Evolutionary conservation across 2,329 filamentous ascomycete genomes (phyloP).

Genomic region (Cercospora canescens): DNA sequence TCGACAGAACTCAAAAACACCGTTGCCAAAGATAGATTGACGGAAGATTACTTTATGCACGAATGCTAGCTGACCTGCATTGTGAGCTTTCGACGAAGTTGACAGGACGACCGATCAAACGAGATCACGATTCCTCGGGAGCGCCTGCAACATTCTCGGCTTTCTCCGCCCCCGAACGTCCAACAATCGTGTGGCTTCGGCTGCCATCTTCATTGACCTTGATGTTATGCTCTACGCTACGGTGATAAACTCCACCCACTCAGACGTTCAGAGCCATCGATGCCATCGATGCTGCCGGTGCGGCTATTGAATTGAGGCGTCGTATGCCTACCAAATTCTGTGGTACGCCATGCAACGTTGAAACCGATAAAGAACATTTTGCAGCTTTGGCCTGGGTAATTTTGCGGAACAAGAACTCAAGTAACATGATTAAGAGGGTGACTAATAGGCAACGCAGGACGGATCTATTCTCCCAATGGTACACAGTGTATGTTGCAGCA

Average conservation of each 20-base stretch:
- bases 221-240: not conserved
- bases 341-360: not conserved
- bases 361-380: not conserved
- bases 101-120: no score
- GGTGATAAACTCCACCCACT: not conserved
- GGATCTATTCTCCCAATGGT: not conserved
- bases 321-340: not conserved
- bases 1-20: no score
- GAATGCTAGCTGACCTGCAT: no score
- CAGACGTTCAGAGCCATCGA: not conserved
- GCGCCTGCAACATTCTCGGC: not conserved
- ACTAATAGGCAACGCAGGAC: not conserved
- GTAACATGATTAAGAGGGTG: no score
- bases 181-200: not conserved
- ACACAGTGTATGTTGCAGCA: not conserved
- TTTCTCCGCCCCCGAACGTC: not conserved
- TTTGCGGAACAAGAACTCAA: no score
- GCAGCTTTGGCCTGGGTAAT: not conserved
- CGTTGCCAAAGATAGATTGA: no score
- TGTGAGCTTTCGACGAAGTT: no score
- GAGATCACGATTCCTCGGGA: no score
- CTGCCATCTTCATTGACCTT: not conserved
- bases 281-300: not conserved
- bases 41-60: no score
- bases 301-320: not conserved